A percentile compares a stretch with the other conserved stretches of the same genome.
phyloP scores from a whole-genome alignment of 257 asterid genomes.

The Forsythia suspensa region DNA sequence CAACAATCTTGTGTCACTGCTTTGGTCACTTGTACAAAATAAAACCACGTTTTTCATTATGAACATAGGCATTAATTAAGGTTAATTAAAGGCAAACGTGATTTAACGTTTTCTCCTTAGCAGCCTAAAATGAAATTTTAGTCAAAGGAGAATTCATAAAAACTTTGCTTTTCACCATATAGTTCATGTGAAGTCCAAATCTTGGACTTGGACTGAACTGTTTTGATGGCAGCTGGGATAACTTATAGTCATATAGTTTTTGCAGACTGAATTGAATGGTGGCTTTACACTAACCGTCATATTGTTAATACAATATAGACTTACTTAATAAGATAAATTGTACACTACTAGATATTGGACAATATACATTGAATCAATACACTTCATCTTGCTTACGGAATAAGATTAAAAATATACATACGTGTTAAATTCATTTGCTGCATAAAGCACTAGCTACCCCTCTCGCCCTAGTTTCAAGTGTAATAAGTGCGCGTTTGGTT shows the following conservation, averaged over 20 bases:
- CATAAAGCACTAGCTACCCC: too few species aligned
- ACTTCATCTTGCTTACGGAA: too few species aligned
- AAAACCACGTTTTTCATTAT: background rate
- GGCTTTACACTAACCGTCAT: too few species aligned
- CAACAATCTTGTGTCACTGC: slow-evolving; percentile 3
- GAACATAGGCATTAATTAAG: background rate
- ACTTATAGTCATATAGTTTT: background rate
- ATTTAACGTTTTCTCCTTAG: background rate
- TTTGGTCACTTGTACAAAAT: background rate
- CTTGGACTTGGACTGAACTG: background rate
- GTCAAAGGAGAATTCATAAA: background rate
- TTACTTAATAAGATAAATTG: too few species aligned
- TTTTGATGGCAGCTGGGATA: background rate
- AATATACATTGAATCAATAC: too few species aligned
- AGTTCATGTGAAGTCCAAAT: background rate
- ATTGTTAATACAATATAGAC: too few species aligned
- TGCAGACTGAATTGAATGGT: too few species aligned
- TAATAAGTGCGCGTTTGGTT: too few species aligned
- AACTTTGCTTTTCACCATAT: background rate
- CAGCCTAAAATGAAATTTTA: background rate
- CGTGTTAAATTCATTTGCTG: too few species aligned
- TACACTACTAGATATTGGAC: too few species aligned
- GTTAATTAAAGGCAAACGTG: background rate
- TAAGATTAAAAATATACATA: too few species aligned
- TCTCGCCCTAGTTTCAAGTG: too few species aligned